phyloP scores from a whole-genome alignment of 441 rosid genomes.

The Gossypium davidsonii region DNA sequence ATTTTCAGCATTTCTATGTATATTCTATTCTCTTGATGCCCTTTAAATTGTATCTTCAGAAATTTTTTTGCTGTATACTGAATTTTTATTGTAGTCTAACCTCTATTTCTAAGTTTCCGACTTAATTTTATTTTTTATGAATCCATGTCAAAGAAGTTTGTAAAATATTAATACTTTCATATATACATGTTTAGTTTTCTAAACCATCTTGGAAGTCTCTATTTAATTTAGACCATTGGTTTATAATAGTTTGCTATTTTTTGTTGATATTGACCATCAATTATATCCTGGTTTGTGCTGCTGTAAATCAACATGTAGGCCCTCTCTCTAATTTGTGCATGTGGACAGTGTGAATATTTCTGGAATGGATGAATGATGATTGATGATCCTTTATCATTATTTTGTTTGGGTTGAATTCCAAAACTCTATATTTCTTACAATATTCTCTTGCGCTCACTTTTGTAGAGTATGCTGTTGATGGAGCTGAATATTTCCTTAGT shows the following conservation, averaged over 20 bases:
- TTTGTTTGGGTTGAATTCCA: constrained; percentile 3
- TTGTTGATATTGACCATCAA: background rate
- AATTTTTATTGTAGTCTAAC: background rate
- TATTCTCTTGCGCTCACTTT: constrained; percentile 13
- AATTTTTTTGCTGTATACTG: background rate
- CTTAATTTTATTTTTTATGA: constrained; percentile 5
- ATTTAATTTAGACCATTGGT: background rate
- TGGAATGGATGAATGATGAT: background rate
- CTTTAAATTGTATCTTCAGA: background rate
- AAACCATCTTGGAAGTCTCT: background rate
- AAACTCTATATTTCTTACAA: background rate
- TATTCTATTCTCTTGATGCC: constrained; percentile 10
- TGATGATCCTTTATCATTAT: background rate
- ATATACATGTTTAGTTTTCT: background rate
- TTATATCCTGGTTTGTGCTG: background rate
- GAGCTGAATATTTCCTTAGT: constrained; percentile 29
- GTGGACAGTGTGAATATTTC: background rate
- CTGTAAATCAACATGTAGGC: background rate
- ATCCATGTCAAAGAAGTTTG: background rate
- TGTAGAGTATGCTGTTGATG: constrained; percentile 36
- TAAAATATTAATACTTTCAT: background rate
- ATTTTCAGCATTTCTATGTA: constrained; percentile 15
- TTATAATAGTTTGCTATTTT: background rate
- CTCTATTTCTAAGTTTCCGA: constrained; percentile 9
- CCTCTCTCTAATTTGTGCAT: background rate